Conservation (phyloP, 1,139 yeast genomes). For the Geotrichum australiense region DNA sequence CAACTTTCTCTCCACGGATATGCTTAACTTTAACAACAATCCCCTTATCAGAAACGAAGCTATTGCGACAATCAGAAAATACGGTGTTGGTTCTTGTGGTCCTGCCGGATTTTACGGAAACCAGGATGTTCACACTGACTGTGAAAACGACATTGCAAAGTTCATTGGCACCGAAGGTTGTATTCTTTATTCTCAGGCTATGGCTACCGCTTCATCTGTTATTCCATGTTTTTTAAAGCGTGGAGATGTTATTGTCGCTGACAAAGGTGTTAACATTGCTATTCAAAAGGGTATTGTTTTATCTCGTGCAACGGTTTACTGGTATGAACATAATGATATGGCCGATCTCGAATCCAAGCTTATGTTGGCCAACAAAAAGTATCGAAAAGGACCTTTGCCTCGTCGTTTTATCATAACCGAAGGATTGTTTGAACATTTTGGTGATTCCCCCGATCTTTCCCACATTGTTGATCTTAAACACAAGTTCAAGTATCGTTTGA, state of each 20-base stretch:
- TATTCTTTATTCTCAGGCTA: conserved; percentile 89
- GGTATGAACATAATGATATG: conserved; percentile 81
- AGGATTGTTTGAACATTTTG: conserved; percentile 74
- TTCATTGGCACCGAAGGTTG: conserved; percentile 73
- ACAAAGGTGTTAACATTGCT: conserved; percentile 67
- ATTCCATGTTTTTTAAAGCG: conserved; percentile 91
- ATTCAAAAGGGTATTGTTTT: conserved; percentile 84
- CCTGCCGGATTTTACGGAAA: conserved; percentile 98
- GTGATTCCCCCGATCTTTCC: conserved; percentile 72
- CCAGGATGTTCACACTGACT: conserved; percentile 80
- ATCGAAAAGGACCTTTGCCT: conserved; percentile 56
- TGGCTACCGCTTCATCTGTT: conserved; percentile 90
- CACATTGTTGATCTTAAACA: conserved; percentile 67
- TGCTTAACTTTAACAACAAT: conserved; percentile 56
- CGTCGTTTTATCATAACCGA: conserved; percentile 89
- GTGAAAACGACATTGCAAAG: conserved; percentile 67
- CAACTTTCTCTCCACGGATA: conserved; percentile 37
- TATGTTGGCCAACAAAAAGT: conserved; percentile 50
- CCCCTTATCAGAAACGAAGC: conserved; percentile 49
- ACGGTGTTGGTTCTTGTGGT: conserved; percentile 98
- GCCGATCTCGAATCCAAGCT: conserved; percentile 70
- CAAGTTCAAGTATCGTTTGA: conserved; percentile 74
- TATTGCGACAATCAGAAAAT: conserved; percentile 49
- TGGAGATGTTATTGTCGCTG: conserved; percentile 89
- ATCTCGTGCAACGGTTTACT: conserved; percentile 75